Conservation (phyloP, 306 rosid genomes). For the Luffa aegyptiaca region DNA sequence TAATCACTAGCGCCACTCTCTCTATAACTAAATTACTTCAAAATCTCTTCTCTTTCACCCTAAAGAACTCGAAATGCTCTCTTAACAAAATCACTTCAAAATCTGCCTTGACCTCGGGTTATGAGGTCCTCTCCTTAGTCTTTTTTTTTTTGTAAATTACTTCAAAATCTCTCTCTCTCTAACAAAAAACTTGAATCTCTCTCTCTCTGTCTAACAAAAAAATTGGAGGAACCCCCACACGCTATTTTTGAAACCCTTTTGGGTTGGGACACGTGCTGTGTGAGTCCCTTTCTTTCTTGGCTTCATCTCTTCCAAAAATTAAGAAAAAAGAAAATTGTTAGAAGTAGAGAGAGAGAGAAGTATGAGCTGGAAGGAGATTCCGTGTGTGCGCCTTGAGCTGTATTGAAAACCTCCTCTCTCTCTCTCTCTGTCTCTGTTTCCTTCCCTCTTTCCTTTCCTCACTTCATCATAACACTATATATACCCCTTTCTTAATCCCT, state of each 20-base stretch:
- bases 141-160: no score
- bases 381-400: constrained; percentile 58
- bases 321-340: neutral
- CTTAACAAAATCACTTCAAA: no score
- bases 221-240: constrained; percentile 6
- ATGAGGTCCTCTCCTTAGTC: no score
- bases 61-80: neutral
- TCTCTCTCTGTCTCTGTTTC: constrained; percentile 16
- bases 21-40: neutral
- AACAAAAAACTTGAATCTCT: neutral
- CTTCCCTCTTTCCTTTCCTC: neutral
- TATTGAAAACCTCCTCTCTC: constrained; percentile 19
- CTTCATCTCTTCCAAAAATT: neutral
- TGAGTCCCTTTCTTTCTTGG: neutral
- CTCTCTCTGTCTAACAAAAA: neutral
- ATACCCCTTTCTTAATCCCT: neutral
- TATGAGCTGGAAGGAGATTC: constrained; percentile 70
- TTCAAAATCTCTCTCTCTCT: neutral
- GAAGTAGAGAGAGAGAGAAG: constrained; percentile 7
- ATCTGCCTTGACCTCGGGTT: no score
- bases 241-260: constrained; percentile 5
- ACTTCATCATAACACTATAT: neutral
- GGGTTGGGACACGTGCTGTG: constrained; percentile 7
- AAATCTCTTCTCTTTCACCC: neutral
- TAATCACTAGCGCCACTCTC: constrained; percentile 4